A percentile compares a stretch with the other conserved stretches of the same genome.
Evolutionary conservation across 1,284 basidiomycete genomes (phyloP).

Genomic region (Irpex sp.): DNA sequence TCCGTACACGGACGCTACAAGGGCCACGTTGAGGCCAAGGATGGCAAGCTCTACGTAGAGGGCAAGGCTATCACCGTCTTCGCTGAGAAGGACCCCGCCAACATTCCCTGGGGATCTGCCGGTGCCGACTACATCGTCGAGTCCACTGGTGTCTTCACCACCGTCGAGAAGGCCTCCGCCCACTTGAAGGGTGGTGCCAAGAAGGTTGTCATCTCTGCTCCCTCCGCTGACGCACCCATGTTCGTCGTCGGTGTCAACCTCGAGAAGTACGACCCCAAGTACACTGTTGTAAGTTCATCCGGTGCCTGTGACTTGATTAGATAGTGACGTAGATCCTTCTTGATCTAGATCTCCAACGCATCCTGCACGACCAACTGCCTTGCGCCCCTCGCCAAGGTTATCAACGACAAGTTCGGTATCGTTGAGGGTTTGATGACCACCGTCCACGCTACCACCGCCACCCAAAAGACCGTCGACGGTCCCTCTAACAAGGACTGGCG

Average conservation of each 20-base stretch:
- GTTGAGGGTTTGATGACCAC: constrained; percentile 99
- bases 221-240: constrained; percentile 99
- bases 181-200: constrained; percentile 99
- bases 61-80: constrained; percentile 81
- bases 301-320: constrained; percentile 6
- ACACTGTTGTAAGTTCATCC: constrained; percentile 68
- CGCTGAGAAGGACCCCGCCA: constrained; percentile 84
- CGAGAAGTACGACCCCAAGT: constrained; percentile 88
- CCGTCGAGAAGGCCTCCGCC: constrained; percentile 81
- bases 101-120: constrained; percentile 80
- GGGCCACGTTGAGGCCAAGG: constrained; percentile 80
- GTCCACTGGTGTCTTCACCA: constrained; percentile 99
- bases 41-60: constrained; percentile 89
- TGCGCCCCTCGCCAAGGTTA: constrained; percentile 96
- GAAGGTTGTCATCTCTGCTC: constrained; percentile 99
- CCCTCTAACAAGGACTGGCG: constrained; percentile 95
- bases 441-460: constrained; percentile 95
- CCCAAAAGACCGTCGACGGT: constrained; percentile 99
- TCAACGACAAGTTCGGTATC: constrained; percentile 96
- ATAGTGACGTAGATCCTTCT: constrained; percentile 4
- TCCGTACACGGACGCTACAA: constrained; percentile 97
- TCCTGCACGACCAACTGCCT: constrained; percentile 99
- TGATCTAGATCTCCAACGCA: constrained; percentile 86
- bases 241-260: constrained; percentile 97
- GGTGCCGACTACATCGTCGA: constrained; percentile 96